These are phyloP conservation scores for Yarrowia sp. DNA, from an alignment of 805 yeast genomes.

Conservation along the genomic window DNA sequence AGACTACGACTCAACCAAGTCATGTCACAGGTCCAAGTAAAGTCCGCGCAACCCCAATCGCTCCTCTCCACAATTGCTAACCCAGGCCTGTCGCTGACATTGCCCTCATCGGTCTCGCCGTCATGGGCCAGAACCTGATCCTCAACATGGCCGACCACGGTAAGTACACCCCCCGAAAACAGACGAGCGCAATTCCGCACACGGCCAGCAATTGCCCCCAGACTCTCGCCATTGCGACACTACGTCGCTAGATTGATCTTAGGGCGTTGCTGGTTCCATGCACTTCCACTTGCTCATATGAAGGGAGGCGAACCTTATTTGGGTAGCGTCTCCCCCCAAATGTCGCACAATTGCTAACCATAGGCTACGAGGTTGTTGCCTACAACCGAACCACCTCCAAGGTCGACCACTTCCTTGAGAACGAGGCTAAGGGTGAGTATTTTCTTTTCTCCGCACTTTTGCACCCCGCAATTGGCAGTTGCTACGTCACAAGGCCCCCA, in stretches of 20 bases:
- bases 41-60: neutral
- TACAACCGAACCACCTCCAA: slow-evolving; percentile 96
- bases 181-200: neutral
- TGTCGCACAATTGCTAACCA: slow-evolving; percentile 25
- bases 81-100: slow-evolving; percentile 64
- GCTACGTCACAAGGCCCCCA: neutral
- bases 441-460: too few relatives aligned
- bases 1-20: slow-evolving; percentile 19
- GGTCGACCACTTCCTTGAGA: slow-evolving; percentile 88
- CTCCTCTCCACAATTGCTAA: neutral
- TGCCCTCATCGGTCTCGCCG: slow-evolving; percentile 99
- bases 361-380: slow-evolving; percentile 83
- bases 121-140: slow-evolving; percentile 95
- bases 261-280: slow-evolving; percentile 14
- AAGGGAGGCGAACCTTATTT: slow-evolving; percentile 3
- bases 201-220: neutral
- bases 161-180: neutral
- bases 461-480: too few relatives aligned
- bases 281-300: slow-evolving; percentile 25
- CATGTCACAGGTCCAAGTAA: slow-evolving; percentile 19
- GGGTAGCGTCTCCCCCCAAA: neutral
- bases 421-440: slow-evolving; percentile 79
- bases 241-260: neutral
- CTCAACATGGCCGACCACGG: slow-evolving; percentile 99
- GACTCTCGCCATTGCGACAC: neutral